These are phyloP conservation scores for Penstemon barbatus DNA, from an alignment of 257 asterid genomes.

Conservation along the genomic window DNA sequence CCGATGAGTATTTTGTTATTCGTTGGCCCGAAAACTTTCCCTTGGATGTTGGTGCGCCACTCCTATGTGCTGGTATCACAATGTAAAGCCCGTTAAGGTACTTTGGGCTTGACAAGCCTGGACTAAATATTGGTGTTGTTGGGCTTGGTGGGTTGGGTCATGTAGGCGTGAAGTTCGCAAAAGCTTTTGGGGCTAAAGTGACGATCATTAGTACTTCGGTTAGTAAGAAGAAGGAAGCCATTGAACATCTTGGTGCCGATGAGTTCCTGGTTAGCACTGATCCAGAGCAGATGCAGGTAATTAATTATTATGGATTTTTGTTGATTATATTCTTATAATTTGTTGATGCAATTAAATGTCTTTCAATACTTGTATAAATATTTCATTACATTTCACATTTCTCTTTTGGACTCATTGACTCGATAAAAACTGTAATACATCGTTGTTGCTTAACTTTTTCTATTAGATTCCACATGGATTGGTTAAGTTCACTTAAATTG, in stretches of 20 bases:
- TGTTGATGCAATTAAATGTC: too few species aligned
- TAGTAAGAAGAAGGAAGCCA: conserved; percentile 50
- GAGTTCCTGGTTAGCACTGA: conserved; percentile 49
- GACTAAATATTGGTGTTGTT: conserved; percentile 45
- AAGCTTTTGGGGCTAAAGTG: conserved; percentile 55
- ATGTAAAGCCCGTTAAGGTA: conserved; percentile 53
- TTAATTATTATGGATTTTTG: background rate
- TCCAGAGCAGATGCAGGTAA: conserved; percentile 50
- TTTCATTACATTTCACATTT: too few species aligned
- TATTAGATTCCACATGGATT: too few species aligned
- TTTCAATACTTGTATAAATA: too few species aligned
- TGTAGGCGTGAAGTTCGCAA: conserved; percentile 60
- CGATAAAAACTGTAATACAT: too few species aligned
- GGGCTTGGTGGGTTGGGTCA: conserved; percentile 72
- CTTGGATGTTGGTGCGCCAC: conserved; percentile 58
- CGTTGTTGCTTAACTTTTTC: too few species aligned
- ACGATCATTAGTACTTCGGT: conserved; percentile 51
- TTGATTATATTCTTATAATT: too few species aligned
- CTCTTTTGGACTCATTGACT: too few species aligned
- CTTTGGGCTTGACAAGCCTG: conserved; percentile 58
- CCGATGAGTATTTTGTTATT: conserved; percentile 44
- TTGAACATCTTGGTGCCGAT: conserved; percentile 50
- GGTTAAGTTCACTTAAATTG: too few species aligned
- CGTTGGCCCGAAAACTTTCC: conserved; percentile 58
- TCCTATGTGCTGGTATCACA: conserved; percentile 65